phyloP scores from a whole-genome alignment of 1,139 yeast genomes.

The Sugiyamaella grinbergsii region DNA sequence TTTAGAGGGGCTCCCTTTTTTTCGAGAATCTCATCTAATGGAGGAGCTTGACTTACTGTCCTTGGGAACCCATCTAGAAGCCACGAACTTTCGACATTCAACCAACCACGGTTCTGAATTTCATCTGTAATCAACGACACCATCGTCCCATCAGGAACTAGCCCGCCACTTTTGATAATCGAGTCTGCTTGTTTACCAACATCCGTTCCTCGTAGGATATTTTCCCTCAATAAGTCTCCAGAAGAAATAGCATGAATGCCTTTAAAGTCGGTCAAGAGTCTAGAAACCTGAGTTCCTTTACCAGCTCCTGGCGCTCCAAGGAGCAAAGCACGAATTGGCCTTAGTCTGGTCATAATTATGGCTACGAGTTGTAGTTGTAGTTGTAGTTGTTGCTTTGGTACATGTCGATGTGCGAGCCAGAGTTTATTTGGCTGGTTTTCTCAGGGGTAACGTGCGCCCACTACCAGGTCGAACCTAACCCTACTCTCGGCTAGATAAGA shows the following conservation, averaged over 20 bases:
- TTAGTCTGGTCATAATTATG: constrained; percentile 8
- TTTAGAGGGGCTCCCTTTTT: constrained; percentile 53
- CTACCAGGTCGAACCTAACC: background rate
- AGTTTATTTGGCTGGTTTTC: too few relatives aligned
- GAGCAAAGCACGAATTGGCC: constrained; percentile 66
- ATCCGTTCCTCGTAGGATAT: constrained; percentile 57
- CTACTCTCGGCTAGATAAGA: background rate
- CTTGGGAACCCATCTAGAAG: constrained; percentile 92
- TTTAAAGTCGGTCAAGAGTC: constrained; percentile 58
- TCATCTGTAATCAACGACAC: constrained; percentile 59
- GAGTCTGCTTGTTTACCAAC: constrained; percentile 61
- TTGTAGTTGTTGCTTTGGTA: too few relatives aligned
- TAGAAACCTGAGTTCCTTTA: constrained; percentile 82
- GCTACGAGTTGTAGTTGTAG: background rate
- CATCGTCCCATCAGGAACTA: constrained; percentile 75
- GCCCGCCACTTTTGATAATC: constrained; percentile 61
- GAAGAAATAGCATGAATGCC: constrained; percentile 59
- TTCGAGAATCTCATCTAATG: constrained; percentile 53
- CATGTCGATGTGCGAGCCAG: too few relatives aligned
- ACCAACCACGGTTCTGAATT: constrained; percentile 50
- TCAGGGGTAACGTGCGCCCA: constrained; percentile 5
- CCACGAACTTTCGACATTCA: constrained; percentile 58
- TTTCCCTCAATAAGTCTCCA: constrained; percentile 77
- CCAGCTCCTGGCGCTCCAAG: constrained; percentile 96
- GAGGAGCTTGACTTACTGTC: constrained; percentile 68